Percentiles rank a stretch among this genome's conserved stretches.
These are phyloP conservation scores for Aquilaria sinensis DNA, from an alignment of 345 rosid genomes.

Conservation along the genomic window DNA sequence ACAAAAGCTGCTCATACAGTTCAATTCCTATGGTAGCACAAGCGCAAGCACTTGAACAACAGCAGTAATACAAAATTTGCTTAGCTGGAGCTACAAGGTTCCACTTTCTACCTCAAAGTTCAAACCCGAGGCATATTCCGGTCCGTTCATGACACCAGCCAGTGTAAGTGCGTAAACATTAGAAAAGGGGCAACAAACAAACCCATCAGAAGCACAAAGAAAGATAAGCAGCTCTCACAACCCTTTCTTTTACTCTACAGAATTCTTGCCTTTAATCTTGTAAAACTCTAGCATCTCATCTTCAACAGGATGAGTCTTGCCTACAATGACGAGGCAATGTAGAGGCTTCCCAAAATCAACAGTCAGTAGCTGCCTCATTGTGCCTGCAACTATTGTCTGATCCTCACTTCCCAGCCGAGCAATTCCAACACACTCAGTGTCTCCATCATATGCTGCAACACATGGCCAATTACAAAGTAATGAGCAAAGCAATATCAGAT, in stretches of 20 bases:
- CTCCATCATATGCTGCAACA: conserved; percentile 51
- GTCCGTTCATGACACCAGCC: no score
- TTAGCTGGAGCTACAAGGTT: no score
- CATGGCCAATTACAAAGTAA: not conserved
- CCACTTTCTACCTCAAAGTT: not conserved
- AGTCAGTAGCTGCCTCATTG: conserved; percentile 54
- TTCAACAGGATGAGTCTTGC: conserved; percentile 75
- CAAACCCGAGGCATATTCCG: not conserved
- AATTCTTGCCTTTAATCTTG: conserved; percentile 22
- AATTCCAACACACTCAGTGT: conserved; percentile 69
- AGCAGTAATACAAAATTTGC: no score
- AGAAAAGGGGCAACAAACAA: no score
- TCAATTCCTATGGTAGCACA: no score
- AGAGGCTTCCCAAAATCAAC: conserved; percentile 80
- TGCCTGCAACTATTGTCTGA: conserved; percentile 71
- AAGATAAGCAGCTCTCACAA: not conserved
- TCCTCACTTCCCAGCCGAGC: conserved; percentile 83
- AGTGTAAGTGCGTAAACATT: no score
- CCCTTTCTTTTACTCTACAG: conserved; percentile 3
- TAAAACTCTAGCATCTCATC: conserved; percentile 86
- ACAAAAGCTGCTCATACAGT: no score
- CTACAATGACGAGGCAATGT: conserved; percentile 82
- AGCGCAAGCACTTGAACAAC: no score
- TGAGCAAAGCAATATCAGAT: not conserved
- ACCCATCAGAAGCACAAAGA: not conserved